Conservation (phyloP, 257 asterid genomes). For the Scutellaria galericulata region DNA sequence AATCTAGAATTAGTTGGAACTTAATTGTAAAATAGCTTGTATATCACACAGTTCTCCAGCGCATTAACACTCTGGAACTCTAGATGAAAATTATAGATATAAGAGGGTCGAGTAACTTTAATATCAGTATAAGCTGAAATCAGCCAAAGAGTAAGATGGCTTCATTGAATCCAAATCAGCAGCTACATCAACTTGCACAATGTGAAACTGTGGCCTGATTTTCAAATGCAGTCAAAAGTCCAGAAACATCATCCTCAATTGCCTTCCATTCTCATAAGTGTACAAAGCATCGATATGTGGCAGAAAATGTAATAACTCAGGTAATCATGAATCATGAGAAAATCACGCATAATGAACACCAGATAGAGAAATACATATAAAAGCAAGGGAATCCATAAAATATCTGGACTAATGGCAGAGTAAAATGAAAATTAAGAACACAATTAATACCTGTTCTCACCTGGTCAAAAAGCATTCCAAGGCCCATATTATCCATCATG, state of each 20-base stretch:
- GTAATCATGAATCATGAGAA: slow-evolving; percentile 24
- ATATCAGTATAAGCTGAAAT: neutral
- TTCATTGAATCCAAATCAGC: neutral
- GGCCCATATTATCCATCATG: slow-evolving; percentile 76
- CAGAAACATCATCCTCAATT: no score
- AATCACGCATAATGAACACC: neutral
- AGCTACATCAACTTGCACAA: no score
- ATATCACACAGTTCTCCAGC: slow-evolving; percentile 1
- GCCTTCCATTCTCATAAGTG: neutral
- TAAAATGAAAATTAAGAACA: neutral
- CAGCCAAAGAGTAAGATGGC: slow-evolving; percentile 5
- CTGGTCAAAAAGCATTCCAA: slow-evolving; percentile 65
- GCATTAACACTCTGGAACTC: neutral
- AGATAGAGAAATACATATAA: slow-evolving; percentile 4
- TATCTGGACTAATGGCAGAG: neutral
- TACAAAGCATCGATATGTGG: slow-evolving; percentile 18
- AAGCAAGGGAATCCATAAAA: neutral
- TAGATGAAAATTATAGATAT: neutral
- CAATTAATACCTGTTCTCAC: slow-evolving; percentile 42
- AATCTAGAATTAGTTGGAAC: slow-evolving; percentile 6
- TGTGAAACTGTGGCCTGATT: no score
- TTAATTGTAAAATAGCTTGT: neutral
- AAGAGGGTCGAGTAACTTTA: neutral
- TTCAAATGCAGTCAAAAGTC: no score
- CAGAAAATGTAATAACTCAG: neutral